phyloP scores from a whole-genome alignment of 306 rosid species.

The Cyamopsis tetragonoloba region DNA sequence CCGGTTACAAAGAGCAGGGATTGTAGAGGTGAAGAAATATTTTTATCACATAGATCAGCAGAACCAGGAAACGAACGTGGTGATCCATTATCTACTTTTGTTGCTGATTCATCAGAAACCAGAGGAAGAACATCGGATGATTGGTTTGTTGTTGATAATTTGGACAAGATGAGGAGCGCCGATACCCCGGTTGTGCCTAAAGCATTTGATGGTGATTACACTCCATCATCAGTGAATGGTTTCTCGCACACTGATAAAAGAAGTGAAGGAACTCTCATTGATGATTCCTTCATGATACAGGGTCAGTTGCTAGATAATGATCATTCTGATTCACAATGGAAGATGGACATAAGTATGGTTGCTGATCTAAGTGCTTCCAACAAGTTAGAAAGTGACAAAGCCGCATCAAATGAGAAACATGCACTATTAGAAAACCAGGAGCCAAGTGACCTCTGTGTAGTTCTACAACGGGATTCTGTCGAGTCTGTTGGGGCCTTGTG shows the following conservation, averaged over 20 bases:
- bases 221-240: slow-evolving; percentile 22
- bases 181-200: slow-evolving; percentile 8
- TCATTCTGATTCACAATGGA: slow-evolving; percentile 45
- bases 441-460: slow-evolving; percentile 50
- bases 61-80: slow-evolving; percentile 28
- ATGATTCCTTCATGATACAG: slow-evolving; percentile 68
- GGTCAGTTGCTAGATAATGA: slow-evolving; percentile 34
- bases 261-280: slow-evolving; percentile 23
- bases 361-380: slow-evolving; percentile 41
- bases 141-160: slow-evolving; percentile 48
- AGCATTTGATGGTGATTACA: slow-evolving; percentile 35
- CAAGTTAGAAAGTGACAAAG: slow-evolving; percentile 23
- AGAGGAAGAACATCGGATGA: slow-evolving; percentile 40
- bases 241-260: slow-evolving; percentile 27
- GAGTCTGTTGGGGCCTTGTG: slow-evolving; percentile 35
- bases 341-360: slow-evolving; percentile 39
- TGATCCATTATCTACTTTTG: slow-evolving; percentile 39
- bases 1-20: slow-evolving; percentile 38
- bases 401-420: slow-evolving; percentile 30
- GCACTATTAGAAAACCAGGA: slow-evolving; percentile 30
- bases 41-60: slow-evolving; percentile 35
- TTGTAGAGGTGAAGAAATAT: slow-evolving; percentile 29
- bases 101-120: slow-evolving; percentile 34
- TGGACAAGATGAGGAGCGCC: slow-evolving; percentile 31
- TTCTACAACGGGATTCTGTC: slow-evolving; percentile 47